Evolutionary conservation across 208 protist genomes (phyloP).

Genomic region (Wallacemonas sp.): DNA sequence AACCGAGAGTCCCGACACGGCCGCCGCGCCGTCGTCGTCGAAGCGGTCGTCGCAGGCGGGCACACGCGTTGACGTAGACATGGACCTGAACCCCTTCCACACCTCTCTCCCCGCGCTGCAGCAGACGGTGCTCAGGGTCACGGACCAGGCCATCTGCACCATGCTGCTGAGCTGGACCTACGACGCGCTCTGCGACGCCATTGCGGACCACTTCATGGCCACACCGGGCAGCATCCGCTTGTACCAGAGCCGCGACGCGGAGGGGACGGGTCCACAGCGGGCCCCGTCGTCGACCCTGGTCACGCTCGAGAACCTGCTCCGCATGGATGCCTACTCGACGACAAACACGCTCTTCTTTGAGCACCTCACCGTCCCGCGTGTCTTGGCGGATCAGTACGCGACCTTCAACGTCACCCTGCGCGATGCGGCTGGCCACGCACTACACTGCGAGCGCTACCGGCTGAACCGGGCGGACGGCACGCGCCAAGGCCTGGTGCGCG

Average conservation of each 20-base stretch:
- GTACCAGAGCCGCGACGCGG: conserved; percentile 37
- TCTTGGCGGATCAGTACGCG: conserved; percentile 18
- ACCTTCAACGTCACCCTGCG: conserved; percentile 40
- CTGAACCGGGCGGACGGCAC: conserved; percentile 21
- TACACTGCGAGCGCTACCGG: conserved; percentile 46
- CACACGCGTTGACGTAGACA: conserved; percentile 5
- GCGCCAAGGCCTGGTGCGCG: conserved; percentile 27
- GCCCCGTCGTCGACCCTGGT: conserved; percentile 3
- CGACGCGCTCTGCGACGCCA: conserved; percentile 51
- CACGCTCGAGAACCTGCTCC: conserved; percentile 37
- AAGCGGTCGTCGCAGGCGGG: background rate
- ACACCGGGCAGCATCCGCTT: conserved; percentile 59
- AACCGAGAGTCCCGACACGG: background rate
- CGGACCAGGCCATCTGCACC: conserved; percentile 22
- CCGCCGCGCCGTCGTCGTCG: background rate
- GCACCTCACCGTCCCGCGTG: conserved; percentile 31
- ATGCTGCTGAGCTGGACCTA: conserved; percentile 46
- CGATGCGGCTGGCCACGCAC: conserved; percentile 45
- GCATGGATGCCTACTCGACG: conserved; percentile 26
- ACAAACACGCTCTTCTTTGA: conserved; percentile 43
- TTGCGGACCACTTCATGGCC: conserved; percentile 28
- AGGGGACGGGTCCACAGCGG: conserved; percentile 19
- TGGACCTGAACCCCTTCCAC: conserved; percentile 46
- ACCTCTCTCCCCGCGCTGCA: conserved; percentile 27
- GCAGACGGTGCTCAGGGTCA: conserved; percentile 20